phyloP scores from a whole-genome alignment of 2,329 filamentous ascomycete genomes.

The Keithomyces neogunnii region DNA sequence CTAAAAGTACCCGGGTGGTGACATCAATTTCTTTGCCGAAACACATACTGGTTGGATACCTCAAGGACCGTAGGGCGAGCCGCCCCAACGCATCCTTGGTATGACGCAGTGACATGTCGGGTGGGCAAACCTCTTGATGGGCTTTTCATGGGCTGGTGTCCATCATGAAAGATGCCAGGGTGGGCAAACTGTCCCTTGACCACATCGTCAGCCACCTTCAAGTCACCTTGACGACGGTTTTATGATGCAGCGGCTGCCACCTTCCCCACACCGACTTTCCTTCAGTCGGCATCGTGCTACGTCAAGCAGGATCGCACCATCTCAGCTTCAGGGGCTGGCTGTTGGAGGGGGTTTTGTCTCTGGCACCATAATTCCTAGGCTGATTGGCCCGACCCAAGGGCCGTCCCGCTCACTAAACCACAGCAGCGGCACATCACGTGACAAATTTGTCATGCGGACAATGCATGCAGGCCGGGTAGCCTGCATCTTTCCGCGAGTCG shows the following conservation, averaged over 20 bases:
- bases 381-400: slow-evolving; percentile 21
- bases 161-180: too few relatives aligned
- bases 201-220: background rate
- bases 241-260: background rate
- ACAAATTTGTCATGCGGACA: slow-evolving; percentile 23
- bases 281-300: background rate
- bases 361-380: background rate
- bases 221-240: background rate
- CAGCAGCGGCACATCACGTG: slow-evolving; percentile 24
- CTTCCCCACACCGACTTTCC: background rate
- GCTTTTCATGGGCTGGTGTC: too few relatives aligned
- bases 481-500: slow-evolving; percentile 23
- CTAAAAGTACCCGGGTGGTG: too few relatives aligned
- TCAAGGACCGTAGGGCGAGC: background rate
- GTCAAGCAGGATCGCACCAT: background rate
- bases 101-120: background rate
- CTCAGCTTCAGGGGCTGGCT: background rate
- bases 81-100: background rate
- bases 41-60: too few relatives aligned
- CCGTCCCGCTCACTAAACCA: slow-evolving; percentile 30
- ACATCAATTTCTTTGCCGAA: too few relatives aligned
- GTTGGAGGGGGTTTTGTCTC: slow-evolving; percentile 1
- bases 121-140: background rate
- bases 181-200: too few relatives aligned
- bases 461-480: slow-evolving; percentile 22